Conservation (phyloP, 2,329 filamentous ascomycete genomes). For the Orbilia oligospora region DNA sequence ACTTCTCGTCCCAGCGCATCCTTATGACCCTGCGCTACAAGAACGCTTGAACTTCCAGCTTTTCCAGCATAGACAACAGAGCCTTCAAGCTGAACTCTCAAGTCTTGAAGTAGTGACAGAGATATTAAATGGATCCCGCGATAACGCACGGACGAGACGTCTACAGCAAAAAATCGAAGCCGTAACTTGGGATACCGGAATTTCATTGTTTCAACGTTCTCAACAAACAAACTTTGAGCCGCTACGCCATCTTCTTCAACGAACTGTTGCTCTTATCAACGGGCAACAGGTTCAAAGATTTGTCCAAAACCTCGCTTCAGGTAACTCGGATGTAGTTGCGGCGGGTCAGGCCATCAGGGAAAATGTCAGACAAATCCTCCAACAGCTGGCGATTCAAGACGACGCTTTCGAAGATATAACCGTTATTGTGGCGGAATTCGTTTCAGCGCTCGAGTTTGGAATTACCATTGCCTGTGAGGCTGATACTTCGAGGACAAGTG, state of each 20-base stretch:
- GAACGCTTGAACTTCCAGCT: constrained; percentile 36
- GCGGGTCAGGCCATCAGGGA: constrained; percentile 45
- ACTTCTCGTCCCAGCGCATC: constrained; percentile 86
- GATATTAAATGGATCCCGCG: constrained; percentile 29
- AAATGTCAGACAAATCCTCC: constrained; percentile 49
- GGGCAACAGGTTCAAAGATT: constrained; percentile 49
- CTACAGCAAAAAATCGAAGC: constrained; percentile 30
- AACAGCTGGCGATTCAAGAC: constrained; percentile 47
- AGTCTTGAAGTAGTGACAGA: constrained; percentile 47
- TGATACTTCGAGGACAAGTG: not conserved
- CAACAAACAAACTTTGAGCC: constrained; percentile 46
- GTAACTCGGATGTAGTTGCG: constrained; percentile 10
- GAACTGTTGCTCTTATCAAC: constrained; percentile 32
- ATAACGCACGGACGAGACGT: constrained; percentile 29
- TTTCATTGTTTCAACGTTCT: constrained; percentile 46
- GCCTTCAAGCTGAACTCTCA: constrained; percentile 26
- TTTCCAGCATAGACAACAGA: constrained; percentile 35
- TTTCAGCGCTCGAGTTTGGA: constrained; percentile 41
- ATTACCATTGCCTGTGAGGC: constrained; percentile 42
- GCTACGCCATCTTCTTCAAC: constrained; percentile 41
- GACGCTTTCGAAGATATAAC: constrained; percentile 54
- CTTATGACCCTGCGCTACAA: constrained; percentile 80
- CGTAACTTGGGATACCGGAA: constrained; percentile 38
- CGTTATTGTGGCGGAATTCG: constrained; percentile 47
- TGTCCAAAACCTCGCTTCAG: constrained; percentile 31